A percentile compares a stretch with the other conserved stretches of the same genome.
Evolutionary conservation across 306 rosid species (phyloP).

Genomic region (Urtica urens): DNA sequence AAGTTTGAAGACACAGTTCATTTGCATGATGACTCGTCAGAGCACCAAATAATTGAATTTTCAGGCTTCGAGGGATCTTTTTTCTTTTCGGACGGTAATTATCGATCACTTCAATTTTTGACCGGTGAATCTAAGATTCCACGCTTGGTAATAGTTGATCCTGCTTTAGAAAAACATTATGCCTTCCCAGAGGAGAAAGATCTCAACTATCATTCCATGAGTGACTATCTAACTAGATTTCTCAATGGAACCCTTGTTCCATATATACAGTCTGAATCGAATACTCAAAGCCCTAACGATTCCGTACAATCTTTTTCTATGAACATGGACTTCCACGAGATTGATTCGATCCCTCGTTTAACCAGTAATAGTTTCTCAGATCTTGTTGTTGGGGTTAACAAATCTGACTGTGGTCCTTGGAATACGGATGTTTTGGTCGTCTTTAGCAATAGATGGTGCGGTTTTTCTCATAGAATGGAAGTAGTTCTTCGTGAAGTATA

Average conservation of each 20-base stretch:
- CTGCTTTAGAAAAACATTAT: slow-evolving; percentile 60
- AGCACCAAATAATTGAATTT: slow-evolving; percentile 27
- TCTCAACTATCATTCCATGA: slow-evolving; percentile 40
- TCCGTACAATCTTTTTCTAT: slow-evolving; percentile 70
- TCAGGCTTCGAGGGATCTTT: slow-evolving; percentile 65
- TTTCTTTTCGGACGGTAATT: slow-evolving; percentile 74
- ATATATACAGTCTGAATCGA: slow-evolving; percentile 44
- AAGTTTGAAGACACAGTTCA: slow-evolving; percentile 27
- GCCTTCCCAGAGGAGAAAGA: slow-evolving; percentile 40
- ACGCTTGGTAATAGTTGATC: slow-evolving; percentile 71
- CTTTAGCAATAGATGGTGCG: slow-evolving; percentile 93
- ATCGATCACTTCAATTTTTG: slow-evolving; percentile 53
- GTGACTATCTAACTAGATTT: slow-evolving; percentile 52
- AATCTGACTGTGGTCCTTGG: slow-evolving; percentile 48
- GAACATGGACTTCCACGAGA: slow-evolving; percentile 82
- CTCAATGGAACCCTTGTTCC: slow-evolving; percentile 61
- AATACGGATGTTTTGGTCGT: slow-evolving; percentile 76
- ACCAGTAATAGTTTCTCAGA: slow-evolving; percentile 52
- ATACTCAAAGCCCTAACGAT: slow-evolving; percentile 37
- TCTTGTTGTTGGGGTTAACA: slow-evolving; percentile 54
- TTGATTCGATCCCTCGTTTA: slow-evolving; percentile 70
- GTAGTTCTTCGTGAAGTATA: slow-evolving; percentile 69
- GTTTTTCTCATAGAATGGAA: slow-evolving; percentile 86
- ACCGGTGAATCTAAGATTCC: slow-evolving; percentile 59
- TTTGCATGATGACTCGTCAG: slow-evolving; percentile 21